These are phyloP conservation scores for Jimgerdemannia lactiflua DNA, from an alignment of 192 early-diverging fungal genomes.

Conservation along the genomic window DNA sequence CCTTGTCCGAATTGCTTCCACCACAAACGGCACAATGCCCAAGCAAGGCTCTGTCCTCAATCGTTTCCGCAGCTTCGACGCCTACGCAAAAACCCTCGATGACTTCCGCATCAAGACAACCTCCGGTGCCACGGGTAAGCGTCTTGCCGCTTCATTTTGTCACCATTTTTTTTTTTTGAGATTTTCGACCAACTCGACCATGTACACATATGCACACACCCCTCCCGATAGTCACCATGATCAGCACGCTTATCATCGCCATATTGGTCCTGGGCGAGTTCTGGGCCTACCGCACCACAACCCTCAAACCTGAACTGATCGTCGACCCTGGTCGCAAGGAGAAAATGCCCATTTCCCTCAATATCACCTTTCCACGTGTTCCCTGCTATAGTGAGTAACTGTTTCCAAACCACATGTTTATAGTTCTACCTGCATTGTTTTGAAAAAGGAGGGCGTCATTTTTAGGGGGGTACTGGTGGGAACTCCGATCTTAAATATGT, in stretches of 20 bases:
- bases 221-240: constrained; percentile 66
- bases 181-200: not conserved
- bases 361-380: constrained; percentile 89
- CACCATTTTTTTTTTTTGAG: not conserved
- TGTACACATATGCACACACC: not conserved
- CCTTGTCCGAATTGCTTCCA: too few species aligned
- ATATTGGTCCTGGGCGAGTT: constrained; percentile 84
- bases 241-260: constrained; percentile 67
- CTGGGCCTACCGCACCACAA: constrained; percentile 67
- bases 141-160: not conserved
- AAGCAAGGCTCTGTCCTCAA: constrained; percentile 44
- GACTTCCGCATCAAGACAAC: constrained; percentile 87
- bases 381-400: constrained; percentile 77
- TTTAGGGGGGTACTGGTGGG: not conserved
- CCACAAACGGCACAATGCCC: constrained; percentile 24
- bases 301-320: constrained; percentile 68
- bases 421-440: constrained; percentile 1
- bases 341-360: constrained; percentile 84
- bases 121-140: constrained; percentile 69
- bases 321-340: constrained; percentile 86
- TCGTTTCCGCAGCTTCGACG: constrained; percentile 66
- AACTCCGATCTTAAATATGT: not conserved
- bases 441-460: not conserved
- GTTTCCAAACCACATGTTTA: not conserved
- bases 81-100: constrained; percentile 97